Conservation (phyloP, 305 asterid genomes). For the Andrographis paniculata region DNA sequence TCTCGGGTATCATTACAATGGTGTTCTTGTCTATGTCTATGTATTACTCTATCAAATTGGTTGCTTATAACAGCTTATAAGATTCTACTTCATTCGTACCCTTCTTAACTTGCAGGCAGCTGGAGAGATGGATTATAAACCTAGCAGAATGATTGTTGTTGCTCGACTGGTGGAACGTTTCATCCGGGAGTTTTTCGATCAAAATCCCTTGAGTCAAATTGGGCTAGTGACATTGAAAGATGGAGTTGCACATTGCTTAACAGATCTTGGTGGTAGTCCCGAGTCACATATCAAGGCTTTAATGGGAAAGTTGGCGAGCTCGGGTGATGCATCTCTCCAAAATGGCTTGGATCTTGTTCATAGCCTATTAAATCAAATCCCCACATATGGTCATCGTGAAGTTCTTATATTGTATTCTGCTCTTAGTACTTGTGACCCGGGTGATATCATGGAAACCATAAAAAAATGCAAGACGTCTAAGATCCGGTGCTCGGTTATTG, state of each 20-base stretch:
- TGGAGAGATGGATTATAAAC: conserved; percentile 75
- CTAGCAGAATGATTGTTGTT: conserved; percentile 80
- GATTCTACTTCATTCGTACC: too few species aligned
- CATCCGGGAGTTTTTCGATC: conserved; percentile 88
- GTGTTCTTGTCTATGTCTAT: neutral
- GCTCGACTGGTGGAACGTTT: conserved; percentile 89
- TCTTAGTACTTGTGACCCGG: conserved; percentile 88
- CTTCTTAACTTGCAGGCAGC: conserved; percentile 71
- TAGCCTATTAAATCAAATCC: conserved; percentile 68
- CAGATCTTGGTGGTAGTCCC: conserved; percentile 96
- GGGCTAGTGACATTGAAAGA: conserved; percentile 74
- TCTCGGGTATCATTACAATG: conserved; percentile 49
- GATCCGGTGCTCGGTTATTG: conserved; percentile 84
- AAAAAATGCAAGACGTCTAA: conserved; percentile 76
- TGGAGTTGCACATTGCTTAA: conserved; percentile 74
- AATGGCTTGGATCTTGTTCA: conserved; percentile 86
- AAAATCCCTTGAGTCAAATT: conserved; percentile 84
- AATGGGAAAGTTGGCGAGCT: conserved; percentile 81
- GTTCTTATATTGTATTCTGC: conserved; percentile 82
- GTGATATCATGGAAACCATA: conserved; percentile 73
- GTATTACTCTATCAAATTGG: neutral
- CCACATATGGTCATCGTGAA: conserved; percentile 93
- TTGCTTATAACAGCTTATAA: neutral
- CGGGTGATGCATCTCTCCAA: conserved; percentile 91
- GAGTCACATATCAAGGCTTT: conserved; percentile 89